Evolutionary conservation across 129 eudicot species (phyloP), one percentile per base, ranked within the genome.

Genomic region (Calendula officinalis): DNA sequence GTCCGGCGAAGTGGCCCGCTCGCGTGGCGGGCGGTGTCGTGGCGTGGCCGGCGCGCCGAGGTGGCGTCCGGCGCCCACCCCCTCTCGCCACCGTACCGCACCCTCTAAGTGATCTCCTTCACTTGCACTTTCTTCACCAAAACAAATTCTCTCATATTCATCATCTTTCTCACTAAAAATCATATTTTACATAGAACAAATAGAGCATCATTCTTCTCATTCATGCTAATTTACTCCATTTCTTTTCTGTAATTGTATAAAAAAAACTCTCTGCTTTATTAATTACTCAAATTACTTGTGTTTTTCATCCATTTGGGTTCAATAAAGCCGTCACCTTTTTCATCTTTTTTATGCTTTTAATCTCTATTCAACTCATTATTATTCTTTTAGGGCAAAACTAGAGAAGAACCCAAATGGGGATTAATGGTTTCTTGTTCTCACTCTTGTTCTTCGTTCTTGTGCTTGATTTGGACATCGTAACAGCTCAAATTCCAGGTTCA

Each of bases 401-500:
- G 38, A 37, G 71, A 77, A 78, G 47, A 76, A 55, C 30, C 62
- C 61, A 71, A 64, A 85, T 85, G 96, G 82, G 73, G 76, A 57
- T 55, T 68, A 56, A 69, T 43, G 30, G 30, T 13, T 45, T 66
- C 30, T 22, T 22, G 1, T 22, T 22, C 30, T 22, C 2, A 22
- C 30, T 66, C 39, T 11, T 64, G 35, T 68, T 74, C 38, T 44
- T 67, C 41, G 17, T 75, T 51, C 46, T 56, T 70, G 48, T 67
- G 63, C 44, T 82, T 41, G 72, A 70, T 56, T 72, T 80, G 56
- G 75, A 80, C 62, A 38, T 44, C 75, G 34, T 64, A 70, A 54
- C 71, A 44, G 86, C 96, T 69, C 96, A 84, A 75, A 73, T 78
- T 73, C 89, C 96, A 88, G 96, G 96, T 88, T 40, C 17, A 30